Conservation (phyloP, 2,329 filamentous ascomycete species). For the Cladosporium velox region DNA sequence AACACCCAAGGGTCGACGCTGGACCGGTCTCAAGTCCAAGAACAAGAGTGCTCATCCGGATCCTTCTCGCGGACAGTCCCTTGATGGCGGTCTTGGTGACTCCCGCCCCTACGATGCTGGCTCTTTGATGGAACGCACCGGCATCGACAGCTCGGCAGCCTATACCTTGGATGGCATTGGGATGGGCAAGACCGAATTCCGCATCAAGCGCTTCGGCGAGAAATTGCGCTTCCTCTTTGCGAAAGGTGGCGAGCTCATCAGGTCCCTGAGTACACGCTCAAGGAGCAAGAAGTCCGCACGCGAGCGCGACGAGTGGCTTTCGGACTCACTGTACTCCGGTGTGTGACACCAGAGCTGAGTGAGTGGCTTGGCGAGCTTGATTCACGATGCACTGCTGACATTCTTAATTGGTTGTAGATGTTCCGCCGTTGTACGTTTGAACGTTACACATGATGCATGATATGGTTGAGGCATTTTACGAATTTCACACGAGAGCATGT, state of each 20-base stretch:
- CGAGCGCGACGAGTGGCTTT: conserved; percentile 29
- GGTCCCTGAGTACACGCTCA: conserved; percentile 32
- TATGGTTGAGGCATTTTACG: not conserved
- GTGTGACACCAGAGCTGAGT: conserved; percentile 27
- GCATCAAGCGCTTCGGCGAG: conserved; percentile 43
- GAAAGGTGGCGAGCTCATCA: conserved; percentile 38
- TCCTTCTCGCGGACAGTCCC: conserved; percentile 26
- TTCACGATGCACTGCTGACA: not conserved
- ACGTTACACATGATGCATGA: conserved; percentile 1
- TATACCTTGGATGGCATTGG: conserved; percentile 38
- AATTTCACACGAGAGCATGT: not conserved
- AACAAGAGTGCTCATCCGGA: conserved; percentile 26
- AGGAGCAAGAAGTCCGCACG: conserved; percentile 17
- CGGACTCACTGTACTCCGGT: conserved; percentile 35
- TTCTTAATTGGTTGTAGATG: not conserved
- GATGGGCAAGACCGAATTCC: conserved; percentile 44
- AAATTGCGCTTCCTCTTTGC: conserved; percentile 40
- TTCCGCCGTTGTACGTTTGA: conserved; percentile 18
- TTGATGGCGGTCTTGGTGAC: conserved; percentile 30
- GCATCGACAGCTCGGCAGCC: conserved; percentile 24
- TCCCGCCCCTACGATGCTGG: conserved; percentile 33
- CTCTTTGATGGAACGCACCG: conserved; percentile 22
- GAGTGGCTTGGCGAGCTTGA: not conserved
- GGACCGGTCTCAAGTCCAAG: conserved; percentile 30
- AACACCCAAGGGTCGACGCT: conserved; percentile 26